Conservation (phyloP, 768 basidiomycete genomes). For the Mrakia frigida region DNA sequence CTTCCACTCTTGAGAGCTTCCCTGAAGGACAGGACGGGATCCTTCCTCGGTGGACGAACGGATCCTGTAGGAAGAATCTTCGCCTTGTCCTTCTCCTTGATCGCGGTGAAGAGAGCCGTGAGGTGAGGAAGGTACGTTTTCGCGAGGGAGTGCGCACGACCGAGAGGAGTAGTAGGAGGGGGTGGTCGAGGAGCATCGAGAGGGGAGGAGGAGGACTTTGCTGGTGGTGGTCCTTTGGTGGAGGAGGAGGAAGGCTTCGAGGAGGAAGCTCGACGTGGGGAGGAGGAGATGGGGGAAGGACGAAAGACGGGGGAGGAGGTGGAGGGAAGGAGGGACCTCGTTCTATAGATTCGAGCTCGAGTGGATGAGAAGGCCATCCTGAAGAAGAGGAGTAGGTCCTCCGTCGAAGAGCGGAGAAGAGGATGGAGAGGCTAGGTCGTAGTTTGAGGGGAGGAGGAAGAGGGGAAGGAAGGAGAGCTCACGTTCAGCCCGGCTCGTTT, state of each 20-base stretch:
- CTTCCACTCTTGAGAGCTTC: background rate
- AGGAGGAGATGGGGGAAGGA: background rate
- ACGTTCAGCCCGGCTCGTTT: too few relatives aligned
- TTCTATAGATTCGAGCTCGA: too few relatives aligned
- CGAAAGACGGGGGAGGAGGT: slow-evolving; percentile 2
- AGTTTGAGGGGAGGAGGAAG: too few relatives aligned
- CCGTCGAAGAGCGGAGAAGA: too few relatives aligned
- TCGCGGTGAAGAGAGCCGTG: background rate
- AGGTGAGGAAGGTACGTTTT: background rate
- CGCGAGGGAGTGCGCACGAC: background rate
- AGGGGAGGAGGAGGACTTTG: background rate
- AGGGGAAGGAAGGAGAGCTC: too few relatives aligned
- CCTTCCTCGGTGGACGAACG: background rate
- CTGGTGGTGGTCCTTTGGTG: background rate
- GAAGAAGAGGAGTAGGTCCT: too few relatives aligned
- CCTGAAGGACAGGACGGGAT: background rate
- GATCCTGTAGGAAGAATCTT: background rate
- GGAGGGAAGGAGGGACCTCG: background rate
- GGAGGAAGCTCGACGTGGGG: background rate
- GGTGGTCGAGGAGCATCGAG: background rate
- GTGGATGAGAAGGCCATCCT: too few relatives aligned
- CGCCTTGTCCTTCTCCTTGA: background rate
- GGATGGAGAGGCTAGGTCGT: too few relatives aligned
- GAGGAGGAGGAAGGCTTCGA: background rate
- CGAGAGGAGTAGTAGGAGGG: background rate